These are phyloP conservation scores for Kockovaella imperatae DNA, from an alignment of 768 basidiomycete genomes.

Conservation along the genomic window DNA sequence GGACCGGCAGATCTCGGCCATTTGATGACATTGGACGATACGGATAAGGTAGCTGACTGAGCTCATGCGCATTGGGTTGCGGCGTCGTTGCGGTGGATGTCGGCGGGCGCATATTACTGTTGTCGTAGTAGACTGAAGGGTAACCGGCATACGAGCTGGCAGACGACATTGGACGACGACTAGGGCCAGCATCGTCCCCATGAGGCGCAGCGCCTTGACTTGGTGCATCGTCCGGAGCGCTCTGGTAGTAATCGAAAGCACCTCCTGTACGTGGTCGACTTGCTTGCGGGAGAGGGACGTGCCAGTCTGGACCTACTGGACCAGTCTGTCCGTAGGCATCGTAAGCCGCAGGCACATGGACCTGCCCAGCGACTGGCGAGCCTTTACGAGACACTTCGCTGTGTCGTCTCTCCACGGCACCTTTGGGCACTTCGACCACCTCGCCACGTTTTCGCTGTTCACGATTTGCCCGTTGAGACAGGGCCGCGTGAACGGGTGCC, in stretches of 20 bases:
- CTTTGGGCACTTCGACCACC: constrained; percentile 42
- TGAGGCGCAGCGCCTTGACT: constrained; percentile 5
- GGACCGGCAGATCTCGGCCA: constrained; percentile 34
- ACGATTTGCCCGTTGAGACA: constrained; percentile 37
- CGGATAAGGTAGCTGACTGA: constrained; percentile 30
- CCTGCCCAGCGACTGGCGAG: not conserved
- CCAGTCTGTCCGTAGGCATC: constrained; percentile 14
- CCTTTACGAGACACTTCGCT: constrained; percentile 18
- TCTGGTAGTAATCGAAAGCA: constrained; percentile 27
- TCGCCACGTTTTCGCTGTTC: constrained; percentile 43
- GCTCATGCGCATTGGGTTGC: constrained; percentile 14
- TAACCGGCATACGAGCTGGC: constrained; percentile 15
- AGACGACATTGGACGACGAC: constrained; percentile 26
- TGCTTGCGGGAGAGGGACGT: constrained; percentile 10
- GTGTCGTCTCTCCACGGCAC: constrained; percentile 33
- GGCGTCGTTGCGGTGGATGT: constrained; percentile 21
- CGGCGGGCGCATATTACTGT: constrained; percentile 7
- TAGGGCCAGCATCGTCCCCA: constrained; percentile 22
- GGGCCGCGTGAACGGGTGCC: constrained; percentile 38
- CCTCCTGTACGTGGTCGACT: constrained; percentile 24
- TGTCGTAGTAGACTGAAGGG: constrained; percentile 19
- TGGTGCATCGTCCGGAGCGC: constrained; percentile 2
- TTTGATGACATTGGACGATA: constrained; percentile 37
- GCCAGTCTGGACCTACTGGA: constrained; percentile 5
- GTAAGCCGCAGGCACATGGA: constrained; percentile 18